A percentile compares a stretch with the other conserved stretches of the same genome.
Evolutionary conservation across 129 eudicot species (phyloP).

Genomic region (Scalesia atractyloides): DNA sequence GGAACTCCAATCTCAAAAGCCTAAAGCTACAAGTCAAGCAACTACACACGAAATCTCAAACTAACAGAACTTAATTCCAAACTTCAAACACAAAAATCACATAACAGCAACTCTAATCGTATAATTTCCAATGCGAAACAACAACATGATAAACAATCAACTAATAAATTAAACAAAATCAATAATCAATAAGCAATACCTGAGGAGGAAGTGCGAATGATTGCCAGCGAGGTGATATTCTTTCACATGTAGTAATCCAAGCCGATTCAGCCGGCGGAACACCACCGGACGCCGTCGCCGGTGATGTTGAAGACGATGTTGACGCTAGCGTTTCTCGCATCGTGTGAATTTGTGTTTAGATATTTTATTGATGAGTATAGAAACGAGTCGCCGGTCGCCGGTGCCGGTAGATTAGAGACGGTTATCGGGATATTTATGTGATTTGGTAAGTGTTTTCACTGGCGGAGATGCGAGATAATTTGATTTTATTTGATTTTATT

Average conservation of each 20-base stretch:
- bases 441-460: background rate
- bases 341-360: background rate
- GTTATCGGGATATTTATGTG: background rate
- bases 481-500: background rate
- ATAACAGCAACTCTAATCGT: background rate
- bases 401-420: constrained; percentile 6
- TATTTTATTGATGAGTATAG: background rate
- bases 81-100: no score
- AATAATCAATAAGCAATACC: constrained; percentile 25
- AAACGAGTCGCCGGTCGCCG: constrained; percentile 6
- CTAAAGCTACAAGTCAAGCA: no score
- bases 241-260: constrained; percentile 37
- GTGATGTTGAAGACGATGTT: constrained; percentile 12
- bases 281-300: background rate
- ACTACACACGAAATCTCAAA: no score
- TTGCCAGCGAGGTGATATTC: constrained; percentile 55
- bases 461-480: background rate
- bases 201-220: constrained; percentile 45
- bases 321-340: constrained; percentile 36
- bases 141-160: background rate
- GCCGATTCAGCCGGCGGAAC: constrained; percentile 36
- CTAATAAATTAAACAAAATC: background rate
- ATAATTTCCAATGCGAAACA: background rate
- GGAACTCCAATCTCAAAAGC: no score
- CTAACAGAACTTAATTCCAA: no score